Base-by-base conservation (phyloP, 345 rosid genomes). In the Lepidium africanum region DNA sequence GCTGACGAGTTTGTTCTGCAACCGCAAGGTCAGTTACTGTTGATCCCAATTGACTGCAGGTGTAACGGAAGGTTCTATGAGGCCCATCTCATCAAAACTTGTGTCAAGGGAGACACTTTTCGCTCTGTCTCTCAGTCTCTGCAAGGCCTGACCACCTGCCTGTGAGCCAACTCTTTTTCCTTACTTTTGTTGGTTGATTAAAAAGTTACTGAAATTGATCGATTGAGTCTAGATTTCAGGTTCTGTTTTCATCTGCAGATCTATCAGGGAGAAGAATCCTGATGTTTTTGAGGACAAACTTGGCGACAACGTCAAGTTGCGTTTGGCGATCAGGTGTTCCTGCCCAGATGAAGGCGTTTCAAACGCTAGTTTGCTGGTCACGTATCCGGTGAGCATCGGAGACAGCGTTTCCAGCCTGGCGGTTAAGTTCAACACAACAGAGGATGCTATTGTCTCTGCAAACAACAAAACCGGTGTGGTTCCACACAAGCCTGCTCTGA, bases 111-210 rank as follows among this genome's bases (percentile, higher is more conserved):
- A 12, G 93, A 87, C 79, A 85, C 80, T 48, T 84, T 91, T 70
- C 63, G 67, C 57, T 66, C 81, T 69, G 80, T 91, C 60, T 74
- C 90, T 16, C 82, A 79, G 38, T 83, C 96, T 3, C 72, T 89
- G 4, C 82, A 83, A 65, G 96, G 96, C 63, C 78, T 92, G 68
- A 89, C 92, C 33, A 75, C 87, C 27, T 89, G 90, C 80, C 39
- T 60, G 78, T 74, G 55, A 67, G 72, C 42, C 49, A 0, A 13
- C 14, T 30, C 33, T 30, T 5, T 30, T 30, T 30, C 33, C 33
- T 5, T 30, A 30, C 33, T 30, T 6, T 30, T 25, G 5, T 30
- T 6, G 33, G 33, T 30, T 30, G 5, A 30, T 30, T 5, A 30
- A 5, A 30, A 30, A 30, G 33, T 30, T 30, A 5, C 7, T 30